Percentiles rank a stretch among this genome's conserved stretches.
phyloP scores from a whole-genome alignment of 805 yeast species.

The Wickerhamiella spandovensis region DNA sequence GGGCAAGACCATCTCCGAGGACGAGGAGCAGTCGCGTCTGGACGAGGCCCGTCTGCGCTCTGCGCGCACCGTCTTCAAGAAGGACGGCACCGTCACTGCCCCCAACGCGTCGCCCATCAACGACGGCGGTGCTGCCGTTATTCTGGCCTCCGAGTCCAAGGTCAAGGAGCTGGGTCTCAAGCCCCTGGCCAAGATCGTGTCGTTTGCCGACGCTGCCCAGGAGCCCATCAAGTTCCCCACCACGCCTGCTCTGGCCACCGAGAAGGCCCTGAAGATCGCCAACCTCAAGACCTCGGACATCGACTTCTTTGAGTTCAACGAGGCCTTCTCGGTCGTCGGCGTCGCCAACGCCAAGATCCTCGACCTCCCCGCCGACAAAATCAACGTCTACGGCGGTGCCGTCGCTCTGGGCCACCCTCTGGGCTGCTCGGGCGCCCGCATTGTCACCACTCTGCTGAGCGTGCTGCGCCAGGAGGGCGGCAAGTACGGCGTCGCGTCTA shows the following conservation, averaged over 20 bases:
- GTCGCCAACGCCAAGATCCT: constrained; percentile 71
- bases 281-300: constrained; percentile 49
- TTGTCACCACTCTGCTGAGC: constrained; percentile 71
- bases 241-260: constrained; percentile 89
- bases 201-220: constrained; percentile 99
- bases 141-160: constrained; percentile 74
- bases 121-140: constrained; percentile 96
- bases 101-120: constrained; percentile 93
- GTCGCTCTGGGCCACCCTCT: constrained; percentile 94
- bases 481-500: constrained; percentile 85
- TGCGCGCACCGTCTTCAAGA: constrained; percentile 91
- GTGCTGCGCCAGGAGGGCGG: constrained; percentile 77
- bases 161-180: constrained; percentile 72
- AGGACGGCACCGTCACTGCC: constrained; percentile 94
- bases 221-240: constrained; percentile 91
- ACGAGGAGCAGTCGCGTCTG: constrained; percentile 73
- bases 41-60: constrained; percentile 61
- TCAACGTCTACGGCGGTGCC: constrained; percentile 93
- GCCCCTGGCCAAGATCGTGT: constrained; percentile 78
- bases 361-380: constrained; percentile 44
- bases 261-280: constrained; percentile 90
- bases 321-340: constrained; percentile 96
- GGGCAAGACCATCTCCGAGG: constrained; percentile 52
- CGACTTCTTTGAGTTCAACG: constrained; percentile 91
- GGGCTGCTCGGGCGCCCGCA: constrained; percentile 93